Percentiles rank a stretch among this genome's conserved stretches.
These are phyloP conservation scores for Diutina mesorugosa DNA, from an alignment of 1,139 yeast genomes.

Conservation along the genomic window DNA sequence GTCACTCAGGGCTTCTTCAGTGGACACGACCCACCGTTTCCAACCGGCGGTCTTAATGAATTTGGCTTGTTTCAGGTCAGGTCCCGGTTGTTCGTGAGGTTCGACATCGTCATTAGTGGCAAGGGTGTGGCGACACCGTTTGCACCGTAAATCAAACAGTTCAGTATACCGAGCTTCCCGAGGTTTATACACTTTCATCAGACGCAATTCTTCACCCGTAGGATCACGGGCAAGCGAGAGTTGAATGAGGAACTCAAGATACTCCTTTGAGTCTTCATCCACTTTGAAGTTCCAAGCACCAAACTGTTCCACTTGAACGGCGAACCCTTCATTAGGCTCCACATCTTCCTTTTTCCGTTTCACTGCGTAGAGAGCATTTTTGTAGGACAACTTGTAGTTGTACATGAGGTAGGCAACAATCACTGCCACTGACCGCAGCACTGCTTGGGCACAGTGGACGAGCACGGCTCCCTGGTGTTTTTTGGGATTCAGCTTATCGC, in stretches of 20 bases:
- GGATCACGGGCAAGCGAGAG: slow-evolving; percentile 17
- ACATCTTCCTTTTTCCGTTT: slow-evolving; percentile 44
- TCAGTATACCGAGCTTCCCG: slow-evolving; percentile 10
- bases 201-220: slow-evolving; percentile 10
- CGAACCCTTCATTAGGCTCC: slow-evolving; percentile 70
- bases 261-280: slow-evolving; percentile 11
- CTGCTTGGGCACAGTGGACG: slow-evolving; percentile 79
- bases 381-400: slow-evolving; percentile 42
- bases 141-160: slow-evolving; percentile 39
- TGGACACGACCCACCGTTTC: slow-evolving; percentile 42
- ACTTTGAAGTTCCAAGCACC: slow-evolving; percentile 20
- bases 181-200: not conserved
- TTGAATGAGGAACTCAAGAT: slow-evolving; percentile 17
- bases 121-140: slow-evolving; percentile 50
- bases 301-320: slow-evolving; percentile 57
- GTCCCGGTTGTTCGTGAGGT: slow-evolving; percentile 47
- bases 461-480: slow-evolving; percentile 37
- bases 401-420: slow-evolving; percentile 73
- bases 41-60: slow-evolving; percentile 52
- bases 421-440: slow-evolving; percentile 67
- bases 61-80: slow-evolving; percentile 46
- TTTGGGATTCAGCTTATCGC: slow-evolving; percentile 13
- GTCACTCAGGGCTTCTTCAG: slow-evolving; percentile 37
- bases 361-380: slow-evolving; percentile 63
- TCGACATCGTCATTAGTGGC: slow-evolving; percentile 39